Evolutionary conservation across 768 basidiomycete genomes (phyloP).

Genomic region (Podaxis rugospora): DNA sequence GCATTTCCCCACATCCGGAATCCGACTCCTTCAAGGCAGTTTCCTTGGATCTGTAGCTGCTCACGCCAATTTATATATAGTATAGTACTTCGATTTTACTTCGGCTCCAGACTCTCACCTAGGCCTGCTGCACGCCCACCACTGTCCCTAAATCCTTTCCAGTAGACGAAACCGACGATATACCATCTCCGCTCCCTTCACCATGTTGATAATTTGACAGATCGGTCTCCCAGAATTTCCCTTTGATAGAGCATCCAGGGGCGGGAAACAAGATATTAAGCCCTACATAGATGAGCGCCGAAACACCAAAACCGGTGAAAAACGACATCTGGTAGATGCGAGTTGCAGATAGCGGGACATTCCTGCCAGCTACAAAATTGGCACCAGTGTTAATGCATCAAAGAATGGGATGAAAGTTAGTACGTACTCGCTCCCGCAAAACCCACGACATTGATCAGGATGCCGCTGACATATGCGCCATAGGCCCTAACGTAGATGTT

Average conservation of each 20-base stretch:
- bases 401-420: neutral
- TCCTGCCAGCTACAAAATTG: slow-evolving; percentile 40
- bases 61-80: too few species aligned
- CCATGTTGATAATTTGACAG: slow-evolving; percentile 26
- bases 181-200: neutral
- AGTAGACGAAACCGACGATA: neutral
- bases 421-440: slow-evolving; percentile 70
- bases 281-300: slow-evolving; percentile 56
- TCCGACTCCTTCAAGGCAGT: too few species aligned
- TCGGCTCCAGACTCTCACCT: neutral
- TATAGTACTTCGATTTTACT: neutral
- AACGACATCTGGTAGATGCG: slow-evolving; percentile 74
- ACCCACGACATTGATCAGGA: slow-evolving; percentile 79
- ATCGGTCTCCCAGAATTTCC: slow-evolving; percentile 53
- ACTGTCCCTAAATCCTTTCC: neutral
- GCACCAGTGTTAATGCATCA: neutral
- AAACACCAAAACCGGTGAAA: slow-evolving; percentile 79
- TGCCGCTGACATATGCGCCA: slow-evolving; percentile 64
- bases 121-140: neutral
- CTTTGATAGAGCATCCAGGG: slow-evolving; percentile 33
- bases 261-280: slow-evolving; percentile 62
- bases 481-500: slow-evolving; percentile 43
- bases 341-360: slow-evolving; percentile 66
- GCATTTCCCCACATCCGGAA: too few species aligned
- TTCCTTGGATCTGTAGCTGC: too few species aligned